phyloP scores from a whole-genome alignment of 148 eudicot genomes.

The Dysphania ambrosioides region DNA sequence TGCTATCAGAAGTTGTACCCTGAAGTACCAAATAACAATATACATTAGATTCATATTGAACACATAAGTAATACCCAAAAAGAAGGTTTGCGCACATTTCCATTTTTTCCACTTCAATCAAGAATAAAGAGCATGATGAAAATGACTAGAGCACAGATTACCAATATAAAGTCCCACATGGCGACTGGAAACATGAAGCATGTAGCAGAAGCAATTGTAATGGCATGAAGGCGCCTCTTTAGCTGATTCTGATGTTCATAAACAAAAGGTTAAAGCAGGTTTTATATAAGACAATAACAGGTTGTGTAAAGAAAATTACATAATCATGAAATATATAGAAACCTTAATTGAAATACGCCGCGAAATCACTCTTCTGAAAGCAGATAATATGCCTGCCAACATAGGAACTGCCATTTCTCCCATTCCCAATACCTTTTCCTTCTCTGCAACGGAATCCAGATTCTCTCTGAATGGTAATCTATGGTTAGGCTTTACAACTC shows the following conservation, averaged over 20 bases:
- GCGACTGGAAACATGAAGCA: conserved; percentile 98
- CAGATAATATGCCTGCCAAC: conserved; percentile 90
- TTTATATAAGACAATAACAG: conserved; percentile 1
- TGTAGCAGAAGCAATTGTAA: conserved; percentile 89
- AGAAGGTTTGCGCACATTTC: background rate
- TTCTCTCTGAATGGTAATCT: conserved; percentile 56
- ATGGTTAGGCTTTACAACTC: conserved; percentile 56
- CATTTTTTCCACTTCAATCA: background rate
- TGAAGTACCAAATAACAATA: conserved; percentile 31
- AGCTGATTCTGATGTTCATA: conserved; percentile 68
- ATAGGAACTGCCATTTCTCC: conserved; percentile 70
- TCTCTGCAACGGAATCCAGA: conserved; percentile 42
- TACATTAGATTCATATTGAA: conserved; percentile 5
- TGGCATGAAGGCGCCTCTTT: conserved; percentile 85
- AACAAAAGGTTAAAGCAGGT: conserved; percentile 8
- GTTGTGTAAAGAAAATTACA: background rate
- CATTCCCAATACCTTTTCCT: conserved; percentile 54
- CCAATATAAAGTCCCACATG: conserved; percentile 92
- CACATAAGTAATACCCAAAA: conserved; percentile 15
- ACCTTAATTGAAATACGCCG: conserved; percentile 96
- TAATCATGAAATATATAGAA: conserved; percentile 12
- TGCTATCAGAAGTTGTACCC: conserved; percentile 59
- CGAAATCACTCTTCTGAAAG: conserved; percentile 85
- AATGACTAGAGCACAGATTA: conserved; percentile 33
- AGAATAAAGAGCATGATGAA: background rate